These are phyloP conservation scores for Oehlia diaphana DNA, from an alignment of 192 early-diverging fungal genomes.

Conservation along the genomic window DNA sequence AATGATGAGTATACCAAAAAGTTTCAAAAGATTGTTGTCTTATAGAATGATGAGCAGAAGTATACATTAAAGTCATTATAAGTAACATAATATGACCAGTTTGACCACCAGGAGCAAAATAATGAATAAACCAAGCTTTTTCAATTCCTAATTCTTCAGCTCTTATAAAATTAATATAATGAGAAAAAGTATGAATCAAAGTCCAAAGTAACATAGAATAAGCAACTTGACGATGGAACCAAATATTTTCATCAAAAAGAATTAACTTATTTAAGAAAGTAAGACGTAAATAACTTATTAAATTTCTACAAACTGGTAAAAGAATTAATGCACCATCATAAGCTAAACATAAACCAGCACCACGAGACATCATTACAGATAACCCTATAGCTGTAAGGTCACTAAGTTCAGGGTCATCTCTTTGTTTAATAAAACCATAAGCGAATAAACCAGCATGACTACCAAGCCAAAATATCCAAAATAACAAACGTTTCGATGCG, in stretches of 20 bases:
- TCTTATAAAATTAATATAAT: conserved; percentile 58
- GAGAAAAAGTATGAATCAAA: conserved; percentile 55
- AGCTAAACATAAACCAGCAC: conserved; percentile 56
- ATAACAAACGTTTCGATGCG: conserved; percentile 10
- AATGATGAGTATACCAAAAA: conserved; percentile 81
- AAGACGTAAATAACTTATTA: conserved; percentile 52
- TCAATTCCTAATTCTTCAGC: conserved; percentile 17
- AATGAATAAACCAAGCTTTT: conserved; percentile 24
- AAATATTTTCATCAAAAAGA: conserved; percentile 74
- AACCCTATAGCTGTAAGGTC: conserved; percentile 51
- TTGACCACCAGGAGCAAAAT: conserved; percentile 48
- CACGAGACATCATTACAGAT: conserved; percentile 56
- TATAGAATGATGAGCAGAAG: conserved; percentile 58
- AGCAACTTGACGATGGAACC: conserved; percentile 72
- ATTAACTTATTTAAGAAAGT: conserved; percentile 60
- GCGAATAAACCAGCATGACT: conserved; percentile 46
- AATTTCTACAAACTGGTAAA: conserved; percentile 65
- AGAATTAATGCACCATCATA: conserved; percentile 54
- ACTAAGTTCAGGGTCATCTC: conserved; percentile 46
- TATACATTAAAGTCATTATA: conserved; percentile 63
- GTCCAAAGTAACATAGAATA: conserved; percentile 66
- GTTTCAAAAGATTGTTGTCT: conserved; percentile 67
- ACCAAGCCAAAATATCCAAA: conserved; percentile 34
- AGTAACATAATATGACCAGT: conserved; percentile 73
- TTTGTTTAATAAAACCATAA: conserved; percentile 56